Base-by-base conservation (phyloP, 768 basidiomycete species). In the Tricholoma sp. region DNA sequence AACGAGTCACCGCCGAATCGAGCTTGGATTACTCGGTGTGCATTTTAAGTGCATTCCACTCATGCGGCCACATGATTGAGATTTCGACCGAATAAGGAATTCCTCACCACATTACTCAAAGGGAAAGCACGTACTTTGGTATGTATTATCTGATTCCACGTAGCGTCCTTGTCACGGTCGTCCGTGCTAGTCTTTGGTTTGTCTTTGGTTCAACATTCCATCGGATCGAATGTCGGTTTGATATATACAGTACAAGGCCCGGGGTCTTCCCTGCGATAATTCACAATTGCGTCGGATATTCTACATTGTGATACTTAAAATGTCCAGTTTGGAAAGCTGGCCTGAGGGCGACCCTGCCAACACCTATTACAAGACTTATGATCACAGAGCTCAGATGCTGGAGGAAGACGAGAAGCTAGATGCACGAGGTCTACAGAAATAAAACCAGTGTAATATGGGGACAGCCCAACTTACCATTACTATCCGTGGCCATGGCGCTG, bases 311-410 rank as follows among this genome's bases (percentile, higher is more conserved):
- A 60, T 3, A 77, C 72, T 58, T 63, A 63, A 8, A 65, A 59
- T 0, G 81, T 83, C 84, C 84, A 83, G 56, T 83, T 84, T 14
- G 80, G 82, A 60, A 81, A 85, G 32, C 68, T 68, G 6, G 77
- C 77, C 49, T 78, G 73, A 4, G 78, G 78, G 56, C 79, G 79
- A 0, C 66, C 66, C 52, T 39, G 69, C 74, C 74, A 79, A 58
- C 77, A 79, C 9, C 67, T 69, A 14, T 66, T 57, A 57, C 78
- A 79, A 34, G 57, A 53, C 14, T 55, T 57, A 51, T 77, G n/a
- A n/a, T n/a, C n/a, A n/a, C n/a, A n/a, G n/a, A n/a, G n/a, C n/a
- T n/a, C n/a, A n/a, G n/a, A n/a, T 9, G 76, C 70, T 3, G 76
- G 72, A 1, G 73, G 71, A 6, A 65, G 47, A n/a, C 67, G 63